A percentile compares a stretch with the other conserved stretches of the same genome.
phyloP scores from a whole-genome alignment of 371 early-diverging fungal species.

The Mortierella sp. region DNA sequence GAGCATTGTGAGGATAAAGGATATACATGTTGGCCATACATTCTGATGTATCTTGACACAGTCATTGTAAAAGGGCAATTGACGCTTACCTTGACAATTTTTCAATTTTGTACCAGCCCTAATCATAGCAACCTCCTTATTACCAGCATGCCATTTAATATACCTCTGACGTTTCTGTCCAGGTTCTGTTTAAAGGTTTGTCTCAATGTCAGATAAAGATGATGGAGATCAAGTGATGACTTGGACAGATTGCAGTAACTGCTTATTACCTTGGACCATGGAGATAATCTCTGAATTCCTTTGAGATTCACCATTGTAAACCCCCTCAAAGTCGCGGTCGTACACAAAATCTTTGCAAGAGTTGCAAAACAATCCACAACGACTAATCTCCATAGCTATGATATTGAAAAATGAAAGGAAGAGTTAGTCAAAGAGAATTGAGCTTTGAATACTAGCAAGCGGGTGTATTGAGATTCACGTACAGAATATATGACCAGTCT shows the following conservation, averaged over 20 bases:
- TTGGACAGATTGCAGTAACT: not conserved
- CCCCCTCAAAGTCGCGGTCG: slow-evolving; percentile 80
- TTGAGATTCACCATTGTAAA: slow-evolving; percentile 69
- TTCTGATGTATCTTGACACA: not conserved
- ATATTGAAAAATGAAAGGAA: not conserved
- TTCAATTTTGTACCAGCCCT: slow-evolving; percentile 61
- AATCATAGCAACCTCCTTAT: slow-evolving; percentile 67
- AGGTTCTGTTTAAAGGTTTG: slow-evolving; percentile 57
- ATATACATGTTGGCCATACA: not conserved
- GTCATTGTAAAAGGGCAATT: not conserved
- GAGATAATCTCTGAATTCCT: slow-evolving; percentile 72
- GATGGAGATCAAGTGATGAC: too few species aligned
- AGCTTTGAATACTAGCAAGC: not conserved
- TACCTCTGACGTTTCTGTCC: slow-evolving; percentile 59
- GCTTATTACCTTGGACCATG: slow-evolving; percentile 55
- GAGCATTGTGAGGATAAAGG: slow-evolving; percentile 7
- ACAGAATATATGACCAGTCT: slow-evolving; percentile 76
- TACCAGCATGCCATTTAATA: slow-evolving; percentile 63
- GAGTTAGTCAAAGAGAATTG: not conserved
- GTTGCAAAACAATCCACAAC: slow-evolving; percentile 78
- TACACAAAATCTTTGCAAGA: slow-evolving; percentile 90
- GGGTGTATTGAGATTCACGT: slow-evolving; percentile 4
- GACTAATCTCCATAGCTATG: slow-evolving; percentile 76
- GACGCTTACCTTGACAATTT: slow-evolving; percentile 61
- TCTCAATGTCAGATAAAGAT: not conserved